Evolutionary conservation across 2,329 filamentous ascomycete genomes (phyloP), one percentile per base, ranked within the genome.

Genomic region (Rhinocladiella similis): DNA sequence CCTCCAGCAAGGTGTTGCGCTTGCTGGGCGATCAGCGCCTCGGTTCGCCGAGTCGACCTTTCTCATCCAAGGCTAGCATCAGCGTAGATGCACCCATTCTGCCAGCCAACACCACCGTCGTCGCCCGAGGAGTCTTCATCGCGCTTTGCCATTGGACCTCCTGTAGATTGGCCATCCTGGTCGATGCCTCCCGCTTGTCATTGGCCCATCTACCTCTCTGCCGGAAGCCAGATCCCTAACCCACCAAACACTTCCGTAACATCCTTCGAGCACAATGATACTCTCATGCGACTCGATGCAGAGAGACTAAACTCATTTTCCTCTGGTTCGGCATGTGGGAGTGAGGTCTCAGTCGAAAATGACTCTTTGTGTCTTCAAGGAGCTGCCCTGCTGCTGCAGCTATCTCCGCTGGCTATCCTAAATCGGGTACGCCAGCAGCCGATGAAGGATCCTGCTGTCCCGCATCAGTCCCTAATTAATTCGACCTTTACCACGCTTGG

Each of bases 381-480:
- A 27, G 38, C 29, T 25, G 10, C 29, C 41, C 45, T 57, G 7
- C 43, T 29, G 42, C 52, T 57, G 51, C 47, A 42, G 39, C 47
- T 49, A 49, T 45, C 47, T 45, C 19, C 43, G 47, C 53, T 19
- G 35, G 35, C 58, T 48, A 60, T 57, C 19, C 57, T 57, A 27
- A 57, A 57, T 14, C 16, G 57, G 57, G 52, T 57, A 57, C 57
- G 53, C 50, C 47, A 35, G 18, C 9, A 36, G 39, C 48, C 20
- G 47, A 42, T 29, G 39, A 18, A 53, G 41, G 45, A 46, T 42
- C 22, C 56, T 47, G n/a, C 49, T 47, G 46, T 38, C 50, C 50
- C 36, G 53, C 19, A 43, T 29, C 25, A 50, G 43, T 47, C 14
- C 29, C 27, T 29, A 47, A 29, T 39, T 25, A 41, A 54, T 42